These are phyloP conservation scores for Elaeagnus macrophylla DNA, from an alignment of 306 rosid genomes.

Conservation along the genomic window DNA sequence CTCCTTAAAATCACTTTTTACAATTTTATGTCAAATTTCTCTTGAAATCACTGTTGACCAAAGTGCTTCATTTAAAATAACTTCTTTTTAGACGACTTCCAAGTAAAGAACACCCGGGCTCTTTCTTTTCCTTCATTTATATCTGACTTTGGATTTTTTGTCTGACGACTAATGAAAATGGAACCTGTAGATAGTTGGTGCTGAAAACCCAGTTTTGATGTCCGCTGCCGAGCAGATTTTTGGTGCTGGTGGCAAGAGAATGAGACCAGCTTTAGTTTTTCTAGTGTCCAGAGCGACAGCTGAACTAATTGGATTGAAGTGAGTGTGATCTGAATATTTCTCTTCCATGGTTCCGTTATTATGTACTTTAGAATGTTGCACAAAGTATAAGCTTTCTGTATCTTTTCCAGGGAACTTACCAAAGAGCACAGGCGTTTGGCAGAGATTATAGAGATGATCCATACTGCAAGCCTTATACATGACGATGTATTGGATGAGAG, in stretches of 20 bases:
- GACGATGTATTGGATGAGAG: slow-evolving; percentile 95
- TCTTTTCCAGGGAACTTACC: slow-evolving; percentile 69
- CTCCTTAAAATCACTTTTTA: too few species aligned
- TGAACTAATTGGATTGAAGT: slow-evolving; percentile 68
- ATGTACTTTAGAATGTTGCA: slow-evolving; percentile 7
- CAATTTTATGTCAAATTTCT: too few species aligned
- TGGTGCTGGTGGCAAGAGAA: slow-evolving; percentile 98
- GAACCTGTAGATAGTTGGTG: slow-evolving; percentile 73
- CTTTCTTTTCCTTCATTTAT: background rate
- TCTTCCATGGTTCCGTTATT: slow-evolving; percentile 1
- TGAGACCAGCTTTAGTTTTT: slow-evolving; percentile 96
- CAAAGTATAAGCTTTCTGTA: slow-evolving; percentile 13
- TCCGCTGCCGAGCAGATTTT: slow-evolving; percentile 97
- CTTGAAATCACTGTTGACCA: too few species aligned
- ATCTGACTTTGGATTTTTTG: background rate
- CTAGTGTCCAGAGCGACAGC: slow-evolving; percentile 90
- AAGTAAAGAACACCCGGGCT: background rate
- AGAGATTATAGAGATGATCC: slow-evolving; percentile 99
- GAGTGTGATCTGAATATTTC: slow-evolving; percentile 23
- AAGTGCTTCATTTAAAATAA: too few species aligned
- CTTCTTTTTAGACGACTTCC: too few species aligned
- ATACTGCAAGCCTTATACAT: slow-evolving; percentile 95
- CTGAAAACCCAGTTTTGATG: slow-evolving; percentile 88
- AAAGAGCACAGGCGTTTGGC: slow-evolving; percentile 79
- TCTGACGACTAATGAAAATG: slow-evolving; percentile 23